phyloP scores from a whole-genome alignment of 768 basidiomycete genomes.

The Lyophyllum shimeji region DNA sequence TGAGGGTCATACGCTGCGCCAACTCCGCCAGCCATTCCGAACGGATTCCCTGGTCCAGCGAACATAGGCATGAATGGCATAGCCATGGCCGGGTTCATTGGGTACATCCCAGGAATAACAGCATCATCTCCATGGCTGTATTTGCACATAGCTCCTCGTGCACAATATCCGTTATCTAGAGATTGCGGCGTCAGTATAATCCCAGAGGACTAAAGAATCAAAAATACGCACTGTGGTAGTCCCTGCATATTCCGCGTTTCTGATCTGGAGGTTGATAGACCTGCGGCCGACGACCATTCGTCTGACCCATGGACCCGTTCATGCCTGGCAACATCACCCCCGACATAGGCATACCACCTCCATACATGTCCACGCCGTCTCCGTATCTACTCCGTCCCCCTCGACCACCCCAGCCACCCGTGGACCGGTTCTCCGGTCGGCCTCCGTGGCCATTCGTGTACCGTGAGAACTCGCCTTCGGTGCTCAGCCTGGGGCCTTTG shows the following conservation, averaged over 20 bases:
- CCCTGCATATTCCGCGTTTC: constrained; percentile 79
- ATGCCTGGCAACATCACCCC: constrained; percentile 30
- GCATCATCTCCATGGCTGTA: constrained; percentile 93
- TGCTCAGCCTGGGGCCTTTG: constrained; percentile 70
- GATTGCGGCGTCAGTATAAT: constrained; percentile 6
- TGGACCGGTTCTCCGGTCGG: constrained; percentile 30
- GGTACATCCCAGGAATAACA: constrained; percentile 68
- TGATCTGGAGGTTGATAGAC: constrained; percentile 73
- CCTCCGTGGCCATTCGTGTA: constrained; percentile 43
- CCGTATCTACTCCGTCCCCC: constrained; percentile 35
- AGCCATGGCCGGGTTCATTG: constrained; percentile 44
- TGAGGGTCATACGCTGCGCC: constrained; percentile 72
- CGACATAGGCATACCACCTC: constrained; percentile 27
- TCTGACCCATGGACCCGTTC: constrained; percentile 34
- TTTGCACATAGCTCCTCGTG: constrained; percentile 85
- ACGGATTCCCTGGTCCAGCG: constrained; percentile 46
- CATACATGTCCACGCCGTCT: constrained; percentile 31
- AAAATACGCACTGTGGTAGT: constrained; percentile 86
- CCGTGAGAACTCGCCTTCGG: constrained; percentile 68
- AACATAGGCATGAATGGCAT: constrained; percentile 78
- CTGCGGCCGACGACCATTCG: constrained; percentile 50
- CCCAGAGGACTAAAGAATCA: background rate
- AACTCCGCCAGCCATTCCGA: constrained; percentile 43
- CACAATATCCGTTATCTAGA: constrained; percentile 87
- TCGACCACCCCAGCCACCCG: constrained; percentile 43